Evolutionary conservation across 306 rosid genomes (phyloP).

Genomic region (Glycine tomentella): DNA sequence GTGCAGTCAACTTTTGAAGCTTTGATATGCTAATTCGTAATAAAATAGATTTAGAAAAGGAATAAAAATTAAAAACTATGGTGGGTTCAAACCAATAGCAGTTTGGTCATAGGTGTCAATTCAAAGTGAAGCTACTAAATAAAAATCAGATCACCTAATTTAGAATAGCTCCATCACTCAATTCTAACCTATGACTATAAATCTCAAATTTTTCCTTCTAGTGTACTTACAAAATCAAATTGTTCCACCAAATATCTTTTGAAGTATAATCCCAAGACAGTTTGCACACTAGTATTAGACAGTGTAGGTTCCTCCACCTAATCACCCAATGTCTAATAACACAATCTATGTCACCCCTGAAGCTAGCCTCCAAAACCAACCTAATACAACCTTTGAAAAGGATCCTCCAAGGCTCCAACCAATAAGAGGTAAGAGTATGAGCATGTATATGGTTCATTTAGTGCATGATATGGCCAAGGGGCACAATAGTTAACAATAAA

Average conservation of each 20-base stretch:
- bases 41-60: not conserved
- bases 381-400: not conserved
- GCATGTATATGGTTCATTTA: not conserved
- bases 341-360: not conserved
- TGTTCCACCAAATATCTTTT: not conserved
- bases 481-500: not conserved
- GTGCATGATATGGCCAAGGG: not conserved
- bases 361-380: not conserved
- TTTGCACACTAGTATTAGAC: no score
- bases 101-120: conserved; percentile 29
- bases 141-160: conserved; percentile 38
- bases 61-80: not conserved
- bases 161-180: not conserved
- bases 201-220: not conserved
- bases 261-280: not conserved
- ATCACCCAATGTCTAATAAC: not conserved
- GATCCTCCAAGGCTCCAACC: conserved; percentile 15
- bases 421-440: not conserved
- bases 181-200: not conserved
- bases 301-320: not conserved
- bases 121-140: conserved; percentile 30
- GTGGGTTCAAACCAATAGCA: not conserved
- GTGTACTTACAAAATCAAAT: not conserved
- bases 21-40: conserved; percentile 10
- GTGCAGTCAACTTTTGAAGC: conserved; percentile 25